Evolutionary conservation across 306 rosid species (phyloP), one percentile per base, ranked within the genome.

Genomic region (Abrus pulchellus): DNA sequence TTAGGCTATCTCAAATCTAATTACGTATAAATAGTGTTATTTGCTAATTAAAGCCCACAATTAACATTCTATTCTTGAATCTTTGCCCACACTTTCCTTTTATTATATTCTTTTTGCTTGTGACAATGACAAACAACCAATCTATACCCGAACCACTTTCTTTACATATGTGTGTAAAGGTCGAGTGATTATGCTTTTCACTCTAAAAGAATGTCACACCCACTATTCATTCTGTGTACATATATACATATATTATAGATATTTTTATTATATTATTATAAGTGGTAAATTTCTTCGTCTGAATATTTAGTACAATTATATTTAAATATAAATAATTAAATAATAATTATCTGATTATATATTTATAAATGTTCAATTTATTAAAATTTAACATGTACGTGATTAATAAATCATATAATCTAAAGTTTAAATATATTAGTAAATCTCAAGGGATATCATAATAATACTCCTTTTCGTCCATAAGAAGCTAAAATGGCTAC

Each of bases 41-140:
- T 57, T 44, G 20, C 68, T 77, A 27, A 68, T 40, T 66, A 28
- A 61, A 33, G 66, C 57, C 41, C 7, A 50, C 7, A 49, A 48
- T 3, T 49, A 76, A 49, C 52, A 9, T 48, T 76, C 45, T 49
- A 20, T 33, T 14, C 29, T 56, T 77, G 11, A 72, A 45, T 33
- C 49, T 60, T 32, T 75, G 48, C 59, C 9, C 30, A n/a, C 5
- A 56, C 36, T 61, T 60, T 34, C 45, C 13, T 43, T 41, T 11
- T 53, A 5, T 72, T 9, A 36, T 44, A n/a, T 53, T 53, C 8
- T 34, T 53, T 57, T 20, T 1, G 77, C 54, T 40, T 41, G 38
- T 28, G 48, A 55, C 53, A 27, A 41, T 65, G 34, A 40, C 71
- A 65, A 65, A 41, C 71, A 6, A 7, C 50, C 71, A 40, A 41